Percentiles rank a stretch among this genome's conserved stretches.
These are phyloP conservation scores for Cordyceps pruinosa DNA, from an alignment of 2,329 filamentous ascomycete genomes.

Conservation along the genomic window DNA sequence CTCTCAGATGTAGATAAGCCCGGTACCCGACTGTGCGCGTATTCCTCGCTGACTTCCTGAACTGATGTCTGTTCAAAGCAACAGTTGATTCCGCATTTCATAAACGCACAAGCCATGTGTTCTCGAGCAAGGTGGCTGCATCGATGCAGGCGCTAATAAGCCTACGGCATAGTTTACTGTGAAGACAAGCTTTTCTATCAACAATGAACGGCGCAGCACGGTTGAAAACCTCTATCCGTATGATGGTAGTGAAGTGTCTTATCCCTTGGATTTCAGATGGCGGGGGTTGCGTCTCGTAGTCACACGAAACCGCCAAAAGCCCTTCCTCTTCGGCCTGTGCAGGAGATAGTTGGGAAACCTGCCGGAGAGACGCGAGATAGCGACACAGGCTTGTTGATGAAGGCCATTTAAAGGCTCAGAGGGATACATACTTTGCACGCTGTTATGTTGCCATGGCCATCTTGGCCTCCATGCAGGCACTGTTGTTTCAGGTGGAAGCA, in stretches of 20 bases:
- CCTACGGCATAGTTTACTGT: not conserved
- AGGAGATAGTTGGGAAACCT: not conserved
- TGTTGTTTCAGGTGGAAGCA: slow-evolving; percentile 2
- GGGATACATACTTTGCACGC: too few relatives aligned
- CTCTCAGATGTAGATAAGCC: not conserved
- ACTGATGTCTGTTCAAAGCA: not conserved
- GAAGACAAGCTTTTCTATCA: not conserved
- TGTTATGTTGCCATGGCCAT: not conserved
- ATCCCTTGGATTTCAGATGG: not conserved
- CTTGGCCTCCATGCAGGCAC: not conserved
- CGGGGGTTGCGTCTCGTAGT: not conserved
- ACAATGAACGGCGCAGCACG: not conserved
- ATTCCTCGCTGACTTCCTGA: not conserved
- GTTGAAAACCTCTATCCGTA: not conserved
- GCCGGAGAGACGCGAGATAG: not conserved
- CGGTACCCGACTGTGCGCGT: not conserved
- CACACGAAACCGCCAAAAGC: not conserved
- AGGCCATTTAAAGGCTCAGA: not conserved
- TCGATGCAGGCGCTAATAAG: not conserved
- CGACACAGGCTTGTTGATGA: too few relatives aligned
- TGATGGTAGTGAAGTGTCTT: not conserved
- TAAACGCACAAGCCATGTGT: not conserved
- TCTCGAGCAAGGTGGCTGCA: not conserved
- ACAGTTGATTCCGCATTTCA: not conserved
- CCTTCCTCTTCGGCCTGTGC: not conserved